Evolutionary conservation across 164 flowering plant genomes (phyloP).

Genomic region (Chimonanthus salicifolius): DNA sequence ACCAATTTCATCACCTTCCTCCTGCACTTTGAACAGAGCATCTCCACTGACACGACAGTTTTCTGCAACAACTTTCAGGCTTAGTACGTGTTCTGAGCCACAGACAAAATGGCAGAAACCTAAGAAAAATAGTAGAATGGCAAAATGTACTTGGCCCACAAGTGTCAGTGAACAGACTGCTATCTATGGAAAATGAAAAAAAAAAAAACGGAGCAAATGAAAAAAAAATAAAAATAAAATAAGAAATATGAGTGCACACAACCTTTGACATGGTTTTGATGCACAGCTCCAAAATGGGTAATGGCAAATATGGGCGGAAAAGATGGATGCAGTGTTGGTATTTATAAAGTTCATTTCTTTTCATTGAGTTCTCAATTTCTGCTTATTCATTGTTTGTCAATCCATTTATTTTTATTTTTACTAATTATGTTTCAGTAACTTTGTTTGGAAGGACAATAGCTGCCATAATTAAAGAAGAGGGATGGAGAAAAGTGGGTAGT

Average conservation of each 20-base stretch:
- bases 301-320: constrained; percentile 9
- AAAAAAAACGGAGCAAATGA: background rate
- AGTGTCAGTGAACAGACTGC: constrained; percentile 17
- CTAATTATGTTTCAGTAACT: too few species aligned
- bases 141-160: constrained; percentile 11
- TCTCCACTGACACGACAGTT: constrained; percentile 54
- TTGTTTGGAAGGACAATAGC: background rate
- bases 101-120: background rate
- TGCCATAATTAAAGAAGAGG: background rate
- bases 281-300: background rate
- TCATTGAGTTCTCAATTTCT: too few species aligned
- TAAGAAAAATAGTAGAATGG: constrained; percentile 2
- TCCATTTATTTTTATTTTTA: too few species aligned
- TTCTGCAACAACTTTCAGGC: constrained; percentile 44
- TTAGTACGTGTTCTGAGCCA: constrained; percentile 11
- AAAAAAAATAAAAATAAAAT: background rate
- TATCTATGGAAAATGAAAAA: background rate
- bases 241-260: constrained; percentile 9
- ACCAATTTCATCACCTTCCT: constrained; percentile 56
- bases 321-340: constrained; percentile 16
- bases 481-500: background rate
- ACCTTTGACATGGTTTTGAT: constrained; percentile 44
- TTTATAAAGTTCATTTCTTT: constrained; percentile 13
- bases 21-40: constrained; percentile 52
- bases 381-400: too few species aligned